Evolutionary conservation across 2,329 filamentous ascomycete genomes (phyloP), one percentile per base, ranked within the genome.

Genomic region (Rhinocladiella similis): DNA sequence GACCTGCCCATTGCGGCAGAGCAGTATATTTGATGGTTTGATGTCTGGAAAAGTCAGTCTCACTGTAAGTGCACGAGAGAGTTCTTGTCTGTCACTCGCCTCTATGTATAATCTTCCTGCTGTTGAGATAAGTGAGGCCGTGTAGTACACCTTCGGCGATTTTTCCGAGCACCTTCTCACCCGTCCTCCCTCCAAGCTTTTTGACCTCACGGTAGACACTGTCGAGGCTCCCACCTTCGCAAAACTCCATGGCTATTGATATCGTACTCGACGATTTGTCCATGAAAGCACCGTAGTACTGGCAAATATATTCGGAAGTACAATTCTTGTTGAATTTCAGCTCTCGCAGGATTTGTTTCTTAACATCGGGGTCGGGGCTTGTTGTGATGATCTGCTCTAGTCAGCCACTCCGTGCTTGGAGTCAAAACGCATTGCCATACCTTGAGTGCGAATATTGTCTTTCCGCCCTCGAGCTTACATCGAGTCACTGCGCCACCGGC

Each of bases 201-300:
- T 96, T 96, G 35, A 99, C 92, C 75, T 99, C 94, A 64, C 90
- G 90, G 78, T 99, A 99, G 63, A 99, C 94, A 70, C 90, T 94
- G 76, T 99, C 92, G 18, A 99, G 82, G 46, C 91, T 96, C 51
- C 94, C 94, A 56, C 94, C 94, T 74, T 97, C 94, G 71, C 94
- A 99, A 68, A 96, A 97, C 72, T 99, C 94, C 94, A 99, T 99
- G 55, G 91, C 92, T 69, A 99, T 99, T 47, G 91, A 96, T 65
- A 99, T 97, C 47, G 93, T 97, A 49, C 92, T 91, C 9, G 91
- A 95, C n/a, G 91, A 88, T 56, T 94, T 89, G 70, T 99, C 93
- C 71, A 95, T 90, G 71, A 97, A 99, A 39, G 93, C 93, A 62
- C 94, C 94, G 68, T 97, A 99, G 76, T 99, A 99, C 62, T 89